These are phyloP conservation scores for Sarocladium oryzae DNA, from an alignment of 2,329 filamentous ascomycete species.

Conservation along the genomic window DNA sequence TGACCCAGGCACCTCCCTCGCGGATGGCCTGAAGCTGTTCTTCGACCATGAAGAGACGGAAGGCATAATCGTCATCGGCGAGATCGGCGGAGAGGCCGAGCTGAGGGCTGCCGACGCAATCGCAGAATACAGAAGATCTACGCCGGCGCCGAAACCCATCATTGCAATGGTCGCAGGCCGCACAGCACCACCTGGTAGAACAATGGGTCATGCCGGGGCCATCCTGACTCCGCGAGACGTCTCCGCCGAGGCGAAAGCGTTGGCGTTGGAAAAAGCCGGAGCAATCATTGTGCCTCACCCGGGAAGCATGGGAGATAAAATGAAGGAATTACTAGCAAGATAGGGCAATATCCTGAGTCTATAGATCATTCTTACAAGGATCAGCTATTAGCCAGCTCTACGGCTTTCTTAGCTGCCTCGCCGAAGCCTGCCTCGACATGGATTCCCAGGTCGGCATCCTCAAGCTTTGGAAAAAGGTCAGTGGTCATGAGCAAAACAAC, in stretches of 20 bases:
- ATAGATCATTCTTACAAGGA: neutral
- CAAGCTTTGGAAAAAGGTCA: conserved; percentile 20
- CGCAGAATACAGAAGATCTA: conserved; percentile 51
- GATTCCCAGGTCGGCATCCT: conserved; percentile 27
- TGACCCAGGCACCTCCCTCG: conserved; percentile 52
- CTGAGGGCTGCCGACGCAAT: conserved; percentile 68
- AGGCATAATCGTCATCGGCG: conserved; percentile 65
- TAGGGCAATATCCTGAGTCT: neutral
- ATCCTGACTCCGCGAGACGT: conserved; percentile 32
- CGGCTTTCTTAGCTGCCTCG: conserved; percentile 25
- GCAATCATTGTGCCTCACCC: conserved; percentile 32
- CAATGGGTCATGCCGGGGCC: conserved; percentile 71
- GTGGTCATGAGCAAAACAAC: conserved; percentile 2
- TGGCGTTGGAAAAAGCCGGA: conserved; percentile 27
- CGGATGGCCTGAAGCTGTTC: conserved; percentile 63
- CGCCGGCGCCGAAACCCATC: conserved; percentile 54
- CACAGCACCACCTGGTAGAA: conserved; percentile 51
- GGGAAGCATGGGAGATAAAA: conserved; percentile 28
- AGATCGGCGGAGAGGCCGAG: conserved; percentile 65
- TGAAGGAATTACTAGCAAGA: conserved; percentile 25
- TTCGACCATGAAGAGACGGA: conserved; percentile 62
- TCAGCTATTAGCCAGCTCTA: conserved; percentile 22
- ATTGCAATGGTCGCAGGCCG: conserved; percentile 60
- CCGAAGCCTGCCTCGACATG: conserved; percentile 34
- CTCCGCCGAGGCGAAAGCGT: conserved; percentile 25